Conservation (phyloP, 1,284 basidiomycete genomes). For the Mycena sp. region DNA sequence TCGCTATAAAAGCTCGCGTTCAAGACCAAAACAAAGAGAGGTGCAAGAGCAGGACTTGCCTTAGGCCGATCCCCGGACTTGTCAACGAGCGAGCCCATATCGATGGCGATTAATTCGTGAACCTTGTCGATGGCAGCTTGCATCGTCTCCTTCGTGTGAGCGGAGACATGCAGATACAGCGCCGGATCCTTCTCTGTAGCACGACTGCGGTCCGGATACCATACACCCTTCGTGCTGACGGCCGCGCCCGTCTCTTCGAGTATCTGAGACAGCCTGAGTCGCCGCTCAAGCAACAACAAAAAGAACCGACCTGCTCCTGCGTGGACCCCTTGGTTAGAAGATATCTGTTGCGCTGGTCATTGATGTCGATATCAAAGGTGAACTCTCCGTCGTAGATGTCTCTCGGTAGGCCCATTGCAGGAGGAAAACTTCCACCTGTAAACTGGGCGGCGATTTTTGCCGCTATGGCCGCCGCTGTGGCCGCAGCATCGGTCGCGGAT, state of each 20-base stretch:
- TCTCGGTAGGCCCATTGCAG: no score
- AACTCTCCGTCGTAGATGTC: no score
- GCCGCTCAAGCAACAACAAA: conserved; percentile 9
- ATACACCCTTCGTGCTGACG: conserved; percentile 91
- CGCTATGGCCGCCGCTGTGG: conserved; percentile 86
- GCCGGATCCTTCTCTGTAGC: conserved; percentile 94
- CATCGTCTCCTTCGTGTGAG: conserved; percentile 81
- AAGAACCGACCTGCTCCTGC: conserved; percentile 81
- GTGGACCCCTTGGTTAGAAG: conserved; percentile 94
- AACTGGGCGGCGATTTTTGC: conserved; percentile 89
- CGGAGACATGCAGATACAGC: conserved; percentile 93
- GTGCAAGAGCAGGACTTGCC: conserved; percentile 52
- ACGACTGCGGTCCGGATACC: conserved; percentile 92
- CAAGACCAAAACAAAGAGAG: not conserved
- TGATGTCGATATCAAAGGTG: conserved; percentile 88
- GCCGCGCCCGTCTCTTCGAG: conserved; percentile 90
- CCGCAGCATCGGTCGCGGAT: conserved; percentile 78
- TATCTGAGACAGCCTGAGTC: conserved; percentile 69
- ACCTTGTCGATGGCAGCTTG: conserved; percentile 86
- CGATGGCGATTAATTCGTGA: conserved; percentile 86
- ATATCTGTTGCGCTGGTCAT: conserved; percentile 96
- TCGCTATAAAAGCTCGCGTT: conserved; percentile 71
- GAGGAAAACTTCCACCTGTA: no score
- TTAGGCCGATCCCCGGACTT: conserved; percentile 71
- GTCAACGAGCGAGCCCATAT: conserved; percentile 90